Percentiles rank a stretch among this genome's conserved stretches.
Conservation (phyloP, 768 basidiomycete genomes). For the Suillus luteus region DNA sequence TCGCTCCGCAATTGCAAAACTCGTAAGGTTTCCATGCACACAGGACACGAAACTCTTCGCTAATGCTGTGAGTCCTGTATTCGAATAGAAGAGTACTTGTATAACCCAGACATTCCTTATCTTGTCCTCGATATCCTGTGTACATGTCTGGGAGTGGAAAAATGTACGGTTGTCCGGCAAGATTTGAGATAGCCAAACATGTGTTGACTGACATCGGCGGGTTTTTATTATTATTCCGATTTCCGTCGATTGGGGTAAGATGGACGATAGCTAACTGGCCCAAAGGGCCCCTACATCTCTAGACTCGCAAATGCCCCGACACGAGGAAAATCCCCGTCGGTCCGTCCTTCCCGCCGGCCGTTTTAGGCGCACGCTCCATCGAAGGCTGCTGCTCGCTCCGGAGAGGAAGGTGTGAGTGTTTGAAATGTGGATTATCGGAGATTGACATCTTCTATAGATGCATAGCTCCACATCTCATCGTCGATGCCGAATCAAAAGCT, state of each 20-base stretch:
- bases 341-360: too few species aligned
- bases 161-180: background rate
- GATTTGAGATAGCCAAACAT: background rate
- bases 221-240: too few species aligned
- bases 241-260: too few species aligned
- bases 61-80: background rate
- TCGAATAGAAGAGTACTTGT: background rate
- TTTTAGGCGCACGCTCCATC: too few species aligned
- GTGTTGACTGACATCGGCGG: background rate
- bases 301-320: too few species aligned
- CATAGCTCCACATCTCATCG: background rate
- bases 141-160: background rate
- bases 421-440: background rate
- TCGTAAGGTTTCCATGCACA: conserved; percentile 3
- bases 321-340: too few species aligned
- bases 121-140: background rate
- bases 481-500: background rate
- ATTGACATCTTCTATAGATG: background rate
- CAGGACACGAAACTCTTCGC: background rate
- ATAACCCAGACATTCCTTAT: background rate
- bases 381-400: too few species aligned
- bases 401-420: too few species aligned
- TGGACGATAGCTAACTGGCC: too few species aligned
- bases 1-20: background rate
- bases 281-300: too few species aligned